Percentiles rank a stretch among this genome's conserved stretches.
Evolutionary conservation across 1,284 basidiomycete genomes (phyloP).

Genomic region (Ceratobasidium sp.): DNA sequence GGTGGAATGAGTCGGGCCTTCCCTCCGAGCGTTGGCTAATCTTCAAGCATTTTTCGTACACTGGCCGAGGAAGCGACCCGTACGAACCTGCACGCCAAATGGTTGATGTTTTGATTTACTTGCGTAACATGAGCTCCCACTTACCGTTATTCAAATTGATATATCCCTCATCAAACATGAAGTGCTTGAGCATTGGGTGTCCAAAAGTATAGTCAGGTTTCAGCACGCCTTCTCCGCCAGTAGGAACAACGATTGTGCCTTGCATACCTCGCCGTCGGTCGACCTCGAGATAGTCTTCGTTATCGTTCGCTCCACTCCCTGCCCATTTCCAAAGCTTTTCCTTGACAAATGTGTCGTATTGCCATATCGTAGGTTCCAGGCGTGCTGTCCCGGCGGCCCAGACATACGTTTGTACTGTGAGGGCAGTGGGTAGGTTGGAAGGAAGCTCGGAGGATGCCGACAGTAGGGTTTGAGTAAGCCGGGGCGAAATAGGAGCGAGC

Average conservation of each 20-base stretch:
- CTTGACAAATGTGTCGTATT: constrained; percentile 72
- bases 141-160: constrained; percentile 71
- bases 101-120: not conserved
- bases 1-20: constrained; percentile 69
- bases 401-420: constrained; percentile 72
- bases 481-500: constrained; percentile 53
- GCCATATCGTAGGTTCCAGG: constrained; percentile 73
- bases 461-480: constrained; percentile 43
- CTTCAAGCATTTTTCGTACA: constrained; percentile 60
- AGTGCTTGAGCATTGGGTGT: constrained; percentile 63
- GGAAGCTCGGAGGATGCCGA: constrained; percentile 47
- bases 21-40: constrained; percentile 61
- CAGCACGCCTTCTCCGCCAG: constrained; percentile 38
- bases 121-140: constrained; percentile 41
- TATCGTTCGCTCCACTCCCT: constrained; percentile 51
- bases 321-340: constrained; percentile 78
- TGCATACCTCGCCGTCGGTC: constrained; percentile 53
- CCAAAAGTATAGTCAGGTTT: constrained; percentile 57
- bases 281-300: constrained; percentile 59
- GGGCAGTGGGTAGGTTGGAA: constrained; percentile 52
- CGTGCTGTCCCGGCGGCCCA: constrained; percentile 58
- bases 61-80: constrained; percentile 69
- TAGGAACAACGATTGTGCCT: constrained; percentile 48
- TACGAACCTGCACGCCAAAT: constrained; percentile 62
- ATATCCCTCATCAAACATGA: constrained; percentile 64